A percentile compares a stretch with the other conserved stretches of the same genome.
phyloP scores from a whole-genome alignment of 139 green algal genomes.

The Chlorella sp. region DNA sequence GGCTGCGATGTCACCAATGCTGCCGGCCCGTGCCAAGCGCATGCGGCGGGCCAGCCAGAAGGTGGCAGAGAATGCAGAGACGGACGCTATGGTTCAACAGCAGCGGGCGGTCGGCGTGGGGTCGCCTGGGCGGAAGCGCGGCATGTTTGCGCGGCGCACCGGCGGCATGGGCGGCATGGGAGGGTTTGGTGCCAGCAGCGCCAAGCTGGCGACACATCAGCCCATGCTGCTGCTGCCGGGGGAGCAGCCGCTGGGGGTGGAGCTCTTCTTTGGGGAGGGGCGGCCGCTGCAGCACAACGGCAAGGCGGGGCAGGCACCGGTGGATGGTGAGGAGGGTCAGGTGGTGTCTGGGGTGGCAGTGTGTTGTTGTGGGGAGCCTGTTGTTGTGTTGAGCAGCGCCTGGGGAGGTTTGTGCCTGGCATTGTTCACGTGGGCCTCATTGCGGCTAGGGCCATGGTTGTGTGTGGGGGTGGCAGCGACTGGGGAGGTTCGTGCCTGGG shows the following conservation, averaged over 20 bases:
- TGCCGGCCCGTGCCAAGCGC: neutral
- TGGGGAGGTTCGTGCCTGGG: neutral
- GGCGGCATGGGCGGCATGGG: slow-evolving; percentile 2
- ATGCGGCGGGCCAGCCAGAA: neutral
- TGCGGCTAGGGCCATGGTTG: too few relatives aligned
- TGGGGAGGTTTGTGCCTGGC: too few relatives aligned
- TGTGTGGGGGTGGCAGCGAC: neutral
- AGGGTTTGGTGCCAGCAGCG: neutral
- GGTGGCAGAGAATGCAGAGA: neutral
- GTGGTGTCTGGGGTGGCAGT: too few relatives aligned
- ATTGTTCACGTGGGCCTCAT: too few relatives aligned
- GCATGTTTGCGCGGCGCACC: neutral
- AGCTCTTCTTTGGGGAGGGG: slow-evolving; percentile 12
- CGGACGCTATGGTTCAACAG: neutral
- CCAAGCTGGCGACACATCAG: neutral
- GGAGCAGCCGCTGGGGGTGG: slow-evolving; percentile 22
- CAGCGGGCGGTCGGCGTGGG: neutral
- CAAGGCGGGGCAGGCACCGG: neutral
- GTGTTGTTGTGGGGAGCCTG: too few relatives aligned
- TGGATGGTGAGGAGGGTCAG: neutral
- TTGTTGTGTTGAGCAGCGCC: too few relatives aligned
- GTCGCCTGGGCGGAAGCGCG: neutral
- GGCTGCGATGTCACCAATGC: neutral
- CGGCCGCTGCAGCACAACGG: neutral
- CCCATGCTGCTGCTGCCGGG: slow-evolving; percentile 23